phyloP scores from a whole-genome alignment of 768 basidiomycete species.

The Macrocybe gigantea region DNA sequence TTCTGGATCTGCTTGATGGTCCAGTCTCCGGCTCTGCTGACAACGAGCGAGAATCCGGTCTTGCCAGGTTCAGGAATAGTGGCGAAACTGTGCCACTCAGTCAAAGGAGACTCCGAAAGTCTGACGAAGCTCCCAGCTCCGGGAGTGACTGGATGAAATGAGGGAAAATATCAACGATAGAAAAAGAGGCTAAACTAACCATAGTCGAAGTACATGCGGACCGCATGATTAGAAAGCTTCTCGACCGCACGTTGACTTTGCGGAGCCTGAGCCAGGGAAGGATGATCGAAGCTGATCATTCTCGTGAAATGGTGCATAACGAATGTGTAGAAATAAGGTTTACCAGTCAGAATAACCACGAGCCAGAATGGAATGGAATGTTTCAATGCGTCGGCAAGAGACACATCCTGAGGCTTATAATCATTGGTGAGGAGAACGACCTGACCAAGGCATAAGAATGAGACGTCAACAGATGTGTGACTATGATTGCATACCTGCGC shows the following conservation, averaged over 20 bases:
- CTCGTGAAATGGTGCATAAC: not conserved
- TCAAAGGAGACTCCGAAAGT: conserved; percentile 39
- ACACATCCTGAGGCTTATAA: conserved; percentile 29
- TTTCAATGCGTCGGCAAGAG: conserved; percentile 37
- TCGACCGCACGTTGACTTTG: conserved; percentile 49
- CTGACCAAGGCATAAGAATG: conserved; percentile 15
- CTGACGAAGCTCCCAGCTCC: conserved; percentile 41
- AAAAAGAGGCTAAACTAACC: conserved; percentile 23
- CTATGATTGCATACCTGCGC: conserved; percentile 23
- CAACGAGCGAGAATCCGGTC: conserved; percentile 49
- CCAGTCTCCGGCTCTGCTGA: conserved; percentile 58
- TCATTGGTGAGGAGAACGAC: conserved; percentile 49
- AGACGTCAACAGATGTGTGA: not conserved
- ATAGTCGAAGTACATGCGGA: conserved; percentile 56
- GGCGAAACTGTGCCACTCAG: conserved; percentile 58
- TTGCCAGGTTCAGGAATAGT: conserved; percentile 43
- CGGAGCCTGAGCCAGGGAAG: conserved; percentile 57
- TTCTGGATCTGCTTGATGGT: conserved; percentile 46
- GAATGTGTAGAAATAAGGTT: not conserved
- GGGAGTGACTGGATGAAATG: conserved; percentile 27
- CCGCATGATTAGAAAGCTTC: conserved; percentile 50
- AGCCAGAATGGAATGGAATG: conserved; percentile 50
- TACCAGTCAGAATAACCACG: conserved; percentile 42
- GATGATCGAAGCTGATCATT: conserved; percentile 38
- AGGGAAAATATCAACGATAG: not conserved